phyloP scores from a whole-genome alignment of 1,284 basidiomycete species.

The Coniferiporia sulphurascens region DNA sequence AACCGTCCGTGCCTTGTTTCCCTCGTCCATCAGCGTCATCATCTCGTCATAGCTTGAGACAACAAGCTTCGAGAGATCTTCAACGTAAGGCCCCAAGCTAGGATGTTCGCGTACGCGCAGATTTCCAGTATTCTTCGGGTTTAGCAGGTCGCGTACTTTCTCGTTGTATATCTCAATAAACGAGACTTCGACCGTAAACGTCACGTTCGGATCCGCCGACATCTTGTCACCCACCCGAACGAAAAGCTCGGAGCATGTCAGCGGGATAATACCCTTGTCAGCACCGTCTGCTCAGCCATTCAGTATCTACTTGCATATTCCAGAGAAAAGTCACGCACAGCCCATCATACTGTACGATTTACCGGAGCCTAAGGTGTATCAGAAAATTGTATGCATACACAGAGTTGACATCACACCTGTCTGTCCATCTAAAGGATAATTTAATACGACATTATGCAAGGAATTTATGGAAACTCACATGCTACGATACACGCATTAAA shows the following conservation, averaged over 20 bases:
- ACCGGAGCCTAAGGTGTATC: constrained; percentile 61
- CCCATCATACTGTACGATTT: constrained; percentile 99
- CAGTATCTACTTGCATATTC: constrained; percentile 20
- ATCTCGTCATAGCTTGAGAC: constrained; percentile 92
- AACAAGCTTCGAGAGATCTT: constrained; percentile 91
- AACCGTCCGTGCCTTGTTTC: constrained; percentile 96
- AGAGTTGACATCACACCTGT: constrained; percentile 56
- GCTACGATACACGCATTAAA: constrained; percentile 98
- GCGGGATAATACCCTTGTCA: constrained; percentile 96
- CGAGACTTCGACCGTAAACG: constrained; percentile 92
- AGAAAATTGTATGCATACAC: constrained; percentile 6
- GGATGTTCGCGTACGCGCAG: constrained; percentile 97
- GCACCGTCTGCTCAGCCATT: constrained; percentile 64
- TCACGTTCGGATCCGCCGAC: constrained; percentile 61
- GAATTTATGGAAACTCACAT: constrained; percentile 57
- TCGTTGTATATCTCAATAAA: constrained; percentile 99
- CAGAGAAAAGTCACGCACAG: constrained; percentile 54
- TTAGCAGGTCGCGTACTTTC: constrained; percentile 95
- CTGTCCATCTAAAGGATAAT: constrained; percentile 62
- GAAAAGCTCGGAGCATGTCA: constrained; percentile 93
- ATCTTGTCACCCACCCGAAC: constrained; percentile 71
- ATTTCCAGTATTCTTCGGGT: constrained; percentile 96
- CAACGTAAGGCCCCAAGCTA: constrained; percentile 91
- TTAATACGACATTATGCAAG: constrained; percentile 4
- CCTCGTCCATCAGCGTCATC: constrained; percentile 99